Evolutionary conservation across 768 basidiomycete species (phyloP).

Genomic region (Postia placenta): DNA sequence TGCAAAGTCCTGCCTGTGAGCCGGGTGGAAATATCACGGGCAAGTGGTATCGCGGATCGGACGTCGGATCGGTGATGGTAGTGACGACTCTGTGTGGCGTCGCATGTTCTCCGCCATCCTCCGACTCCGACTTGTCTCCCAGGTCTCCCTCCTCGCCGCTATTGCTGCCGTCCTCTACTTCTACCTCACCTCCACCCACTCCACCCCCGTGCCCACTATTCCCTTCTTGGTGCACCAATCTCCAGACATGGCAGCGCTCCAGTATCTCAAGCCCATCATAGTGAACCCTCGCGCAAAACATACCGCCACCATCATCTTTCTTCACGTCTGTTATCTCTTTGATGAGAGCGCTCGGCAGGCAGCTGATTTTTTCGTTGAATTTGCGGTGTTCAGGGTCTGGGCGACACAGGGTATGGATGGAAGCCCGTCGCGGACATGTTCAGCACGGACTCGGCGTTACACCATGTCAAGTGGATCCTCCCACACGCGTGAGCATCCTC

Average conservation of each 20-base stretch:
- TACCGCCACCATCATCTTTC: conserved; percentile 83
- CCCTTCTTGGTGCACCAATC: no score
- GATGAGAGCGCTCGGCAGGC: background rate
- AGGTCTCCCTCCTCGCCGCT: no score
- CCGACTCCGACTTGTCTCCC: no score
- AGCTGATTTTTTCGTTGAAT: background rate
- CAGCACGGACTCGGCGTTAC: conserved; percentile 42
- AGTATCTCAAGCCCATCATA: conserved; percentile 42
- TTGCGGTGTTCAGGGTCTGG: conserved; percentile 68
- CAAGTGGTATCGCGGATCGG: no score
- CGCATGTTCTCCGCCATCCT: no score
- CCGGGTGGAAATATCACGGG: no score
- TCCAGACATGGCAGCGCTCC: background rate
- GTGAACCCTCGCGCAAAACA: conserved; percentile 57
- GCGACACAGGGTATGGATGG: conserved; percentile 74
- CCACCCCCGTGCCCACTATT: no score
- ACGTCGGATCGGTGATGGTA: no score
- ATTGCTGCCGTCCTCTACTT: no score
- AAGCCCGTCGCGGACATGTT: conserved; percentile 69
- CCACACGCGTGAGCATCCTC: conserved; percentile 61
- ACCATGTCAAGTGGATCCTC: conserved; percentile 85
- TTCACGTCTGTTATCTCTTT: conserved; percentile 57
- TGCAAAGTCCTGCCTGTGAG: no score
- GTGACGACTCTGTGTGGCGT: no score
- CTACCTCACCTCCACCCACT: no score